A percentile compares a stretch with the other conserved stretches of the same genome.
Evolutionary conservation across 2,329 filamentous ascomycete species (phyloP).

Genomic region (Akanthomyces dipterigenus): DNA sequence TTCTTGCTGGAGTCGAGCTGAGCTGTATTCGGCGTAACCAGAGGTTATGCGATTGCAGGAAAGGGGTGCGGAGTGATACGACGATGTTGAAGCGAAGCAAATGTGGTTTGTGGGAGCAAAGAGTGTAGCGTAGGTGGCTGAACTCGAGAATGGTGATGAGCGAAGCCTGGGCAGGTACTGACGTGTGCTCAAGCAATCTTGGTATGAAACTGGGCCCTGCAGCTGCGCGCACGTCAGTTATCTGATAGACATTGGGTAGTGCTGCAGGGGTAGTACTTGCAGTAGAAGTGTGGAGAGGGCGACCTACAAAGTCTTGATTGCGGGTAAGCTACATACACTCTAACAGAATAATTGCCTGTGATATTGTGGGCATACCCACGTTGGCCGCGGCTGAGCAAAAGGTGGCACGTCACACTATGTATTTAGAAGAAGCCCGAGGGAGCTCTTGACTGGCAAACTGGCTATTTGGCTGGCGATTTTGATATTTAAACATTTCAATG

Average conservation of each 20-base stretch:
- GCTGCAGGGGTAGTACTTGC: slow-evolving; percentile 2
- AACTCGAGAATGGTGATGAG: slow-evolving; percentile 21
- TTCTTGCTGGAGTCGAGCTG: background rate
- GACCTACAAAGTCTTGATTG: background rate
- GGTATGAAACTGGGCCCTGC: slow-evolving; percentile 11
- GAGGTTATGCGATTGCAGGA: background rate
- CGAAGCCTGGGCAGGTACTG: slow-evolving; percentile 14
- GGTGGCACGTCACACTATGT: background rate
- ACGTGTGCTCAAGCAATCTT: slow-evolving; percentile 16
- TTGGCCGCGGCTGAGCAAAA: slow-evolving; percentile 4
- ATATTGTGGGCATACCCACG: slow-evolving; percentile 5
- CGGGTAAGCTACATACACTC: background rate
- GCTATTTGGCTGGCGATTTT: background rate
- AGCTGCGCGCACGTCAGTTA: background rate
- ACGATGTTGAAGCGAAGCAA: slow-evolving; percentile 9
- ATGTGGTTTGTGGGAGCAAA: slow-evolving; percentile 13
- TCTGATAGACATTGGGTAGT: background rate
- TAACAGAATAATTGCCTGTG: slow-evolving; percentile 9
- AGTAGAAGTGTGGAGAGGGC: background rate
- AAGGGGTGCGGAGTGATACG: background rate
- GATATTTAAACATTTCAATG: no score
- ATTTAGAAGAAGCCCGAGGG: background rate
- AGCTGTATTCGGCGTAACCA: background rate
- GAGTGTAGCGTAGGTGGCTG: slow-evolving; percentile 26
- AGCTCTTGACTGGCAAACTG: background rate